Conservation (phyloP, 2,329 filamentous ascomycete species). For the Botrytis squamosa region DNA sequence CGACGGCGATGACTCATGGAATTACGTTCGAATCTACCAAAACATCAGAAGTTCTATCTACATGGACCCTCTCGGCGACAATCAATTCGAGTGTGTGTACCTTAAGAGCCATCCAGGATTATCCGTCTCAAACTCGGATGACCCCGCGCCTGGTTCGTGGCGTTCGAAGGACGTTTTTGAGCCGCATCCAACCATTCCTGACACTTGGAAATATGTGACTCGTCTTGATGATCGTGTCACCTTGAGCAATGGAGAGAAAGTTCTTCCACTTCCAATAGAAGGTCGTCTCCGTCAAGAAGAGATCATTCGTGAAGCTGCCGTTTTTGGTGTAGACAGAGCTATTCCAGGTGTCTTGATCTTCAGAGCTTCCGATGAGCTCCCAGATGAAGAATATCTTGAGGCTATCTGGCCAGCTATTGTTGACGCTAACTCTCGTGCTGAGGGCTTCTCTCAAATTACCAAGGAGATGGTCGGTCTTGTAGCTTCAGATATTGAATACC, state of each 20-base stretch:
- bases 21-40: constrained; percentile 49
- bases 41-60: constrained; percentile 25
- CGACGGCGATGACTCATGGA: constrained; percentile 56
- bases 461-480: constrained; percentile 54
- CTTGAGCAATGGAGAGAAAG: constrained; percentile 50
- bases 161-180: constrained; percentile 47
- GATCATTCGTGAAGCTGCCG: constrained; percentile 54
- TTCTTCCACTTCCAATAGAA: constrained; percentile 50
- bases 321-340: constrained; percentile 55
- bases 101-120: constrained; percentile 44
- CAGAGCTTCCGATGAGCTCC: constrained; percentile 44
- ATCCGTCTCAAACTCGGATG: constrained; percentile 42
- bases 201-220: constrained; percentile 48
- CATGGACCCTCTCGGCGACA: constrained; percentile 35
- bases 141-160: constrained; percentile 46
- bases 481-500: constrained; percentile 44
- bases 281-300: constrained; percentile 52
- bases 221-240: constrained; percentile 48
- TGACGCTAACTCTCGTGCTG: constrained; percentile 50
- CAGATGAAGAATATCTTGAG: constrained; percentile 48
- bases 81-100: constrained; percentile 37
- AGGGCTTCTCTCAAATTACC: constrained; percentile 53
- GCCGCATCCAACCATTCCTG: constrained; percentile 44
- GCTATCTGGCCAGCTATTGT: constrained; percentile 52
- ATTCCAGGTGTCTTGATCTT: constrained; percentile 55